These are phyloP conservation scores for Phytophthora ohioensis DNA, from an alignment of 352 stramenopile genomes.

Conservation along the genomic window DNA sequence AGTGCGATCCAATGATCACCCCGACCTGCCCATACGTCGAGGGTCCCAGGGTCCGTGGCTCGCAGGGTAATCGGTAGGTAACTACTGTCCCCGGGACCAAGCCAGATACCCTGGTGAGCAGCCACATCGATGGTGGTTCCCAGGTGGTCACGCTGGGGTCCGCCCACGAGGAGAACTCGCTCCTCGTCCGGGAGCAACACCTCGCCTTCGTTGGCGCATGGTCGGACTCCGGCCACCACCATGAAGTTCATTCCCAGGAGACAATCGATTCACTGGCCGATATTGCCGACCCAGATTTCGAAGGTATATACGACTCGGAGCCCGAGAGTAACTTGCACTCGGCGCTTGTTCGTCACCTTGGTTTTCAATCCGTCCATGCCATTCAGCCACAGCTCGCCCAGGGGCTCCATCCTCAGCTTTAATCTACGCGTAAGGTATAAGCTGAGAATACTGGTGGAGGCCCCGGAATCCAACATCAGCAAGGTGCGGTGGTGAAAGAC, in stretches of 20 bases:
- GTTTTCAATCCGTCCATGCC: slow-evolving; percentile 6
- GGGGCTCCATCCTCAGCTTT: slow-evolving; percentile 21
- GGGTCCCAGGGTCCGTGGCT: neutral
- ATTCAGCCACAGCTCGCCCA: slow-evolving; percentile 8
- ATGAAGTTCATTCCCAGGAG: too few relatives aligned
- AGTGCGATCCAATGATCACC: neutral
- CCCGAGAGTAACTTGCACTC: too few relatives aligned
- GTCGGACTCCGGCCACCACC: too few relatives aligned
- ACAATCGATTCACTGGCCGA: too few relatives aligned
- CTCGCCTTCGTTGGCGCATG: too few relatives aligned
- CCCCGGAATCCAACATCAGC: slow-evolving; percentile 10
- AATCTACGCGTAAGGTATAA: slow-evolving; percentile 39
- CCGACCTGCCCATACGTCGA: neutral
- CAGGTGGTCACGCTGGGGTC: neutral
- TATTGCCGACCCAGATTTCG: too few relatives aligned
- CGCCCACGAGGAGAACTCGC: neutral
- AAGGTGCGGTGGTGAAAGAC: too few relatives aligned
- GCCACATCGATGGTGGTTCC: neutral
- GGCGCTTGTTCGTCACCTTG: slow-evolving; percentile 16
- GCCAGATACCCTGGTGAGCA: neutral
- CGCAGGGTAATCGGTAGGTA: neutral
- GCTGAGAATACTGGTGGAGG: slow-evolving; percentile 37
- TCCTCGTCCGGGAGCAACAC: too few relatives aligned
- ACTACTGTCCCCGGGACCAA: neutral
- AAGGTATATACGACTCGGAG: too few relatives aligned